A percentile compares a stretch with the other conserved stretches of the same genome.
Conservation (phyloP, 2,329 filamentous ascomycete genomes). For the Xylariaceae sp. region DNA sequence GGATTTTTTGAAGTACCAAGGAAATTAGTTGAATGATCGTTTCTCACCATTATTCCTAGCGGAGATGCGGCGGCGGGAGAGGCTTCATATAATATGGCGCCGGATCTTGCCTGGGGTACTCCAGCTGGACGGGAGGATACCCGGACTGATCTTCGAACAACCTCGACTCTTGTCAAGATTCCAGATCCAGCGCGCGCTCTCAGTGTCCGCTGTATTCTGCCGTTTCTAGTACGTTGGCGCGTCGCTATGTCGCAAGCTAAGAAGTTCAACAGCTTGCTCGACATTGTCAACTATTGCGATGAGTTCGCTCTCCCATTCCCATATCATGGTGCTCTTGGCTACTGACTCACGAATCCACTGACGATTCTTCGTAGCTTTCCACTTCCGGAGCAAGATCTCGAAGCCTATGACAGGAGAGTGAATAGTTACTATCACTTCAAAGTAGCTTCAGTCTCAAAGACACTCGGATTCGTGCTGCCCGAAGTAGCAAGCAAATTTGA, state of each 20-base stretch:
- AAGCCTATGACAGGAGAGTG: constrained; percentile 7
- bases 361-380: constrained; percentile 9
- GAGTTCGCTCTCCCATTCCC: constrained; percentile 4
- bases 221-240: background rate
- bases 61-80: background rate
- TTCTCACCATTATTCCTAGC: background rate
- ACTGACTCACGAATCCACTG: background rate
- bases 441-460: background rate
- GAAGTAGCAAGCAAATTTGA: constrained; percentile 3
- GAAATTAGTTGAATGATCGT: background rate
- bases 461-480: constrained; percentile 12
- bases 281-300: constrained; percentile 10
- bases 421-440: constrained; percentile 15
- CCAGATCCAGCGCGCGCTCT: background rate
- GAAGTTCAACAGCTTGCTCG: background rate
- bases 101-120: background rate
- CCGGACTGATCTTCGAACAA: background rate
- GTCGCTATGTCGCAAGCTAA: background rate
- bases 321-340: background rate
- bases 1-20: background rate
- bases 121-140: background rate
- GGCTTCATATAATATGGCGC: background rate
- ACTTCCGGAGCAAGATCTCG: background rate
- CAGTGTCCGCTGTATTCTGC: background rate
- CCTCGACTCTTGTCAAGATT: background rate